Base-by-base conservation (phyloP, 148 eudicot species). In the Nyssa sinensis region DNA sequence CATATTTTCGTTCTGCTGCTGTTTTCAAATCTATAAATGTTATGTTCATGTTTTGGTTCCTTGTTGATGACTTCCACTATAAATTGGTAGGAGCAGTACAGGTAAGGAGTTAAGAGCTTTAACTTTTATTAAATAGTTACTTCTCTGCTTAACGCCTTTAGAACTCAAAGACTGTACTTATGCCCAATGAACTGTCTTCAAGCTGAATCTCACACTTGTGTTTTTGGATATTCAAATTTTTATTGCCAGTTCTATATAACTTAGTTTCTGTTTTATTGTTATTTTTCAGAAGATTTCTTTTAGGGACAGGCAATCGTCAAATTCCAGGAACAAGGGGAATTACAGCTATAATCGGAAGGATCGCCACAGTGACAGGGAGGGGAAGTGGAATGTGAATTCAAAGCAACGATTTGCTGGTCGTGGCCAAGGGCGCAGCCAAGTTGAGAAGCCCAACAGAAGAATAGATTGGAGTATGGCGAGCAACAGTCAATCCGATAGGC, bases 291-390 rank as follows among this genome's bases (percentile, higher is more conserved):
- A 85, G 75, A 67, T 57, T 58, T 9, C 62, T 44, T 24, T 72
- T n/a, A 75, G 78, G 77, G 91, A 86, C 34, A 70, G 77, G 66
- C 83, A 76, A 64, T 49, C 69, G 61, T 71, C 80, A 51, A 76
- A 55, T 66, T 34, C 78, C n/a, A 85, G 88, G 78, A 81, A 81
- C 61, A 81, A 67, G 73, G 91, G 81, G 39, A 85, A 80, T 57
- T 72, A 71, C 71, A 33, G 70, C 34, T 49, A 79, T 68, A 81
- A 85, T 62, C 75, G 88, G 72, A 84, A 72, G 32, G 87, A 86
- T 71, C 78, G 80, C 49, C 77, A 79, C 30, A 75, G 72, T 55
- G 86, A 83, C 55, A 81, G 83, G 78, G 89, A 83, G 76, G 71
- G 74, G 44, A 76, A 76, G 69, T 76, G 83, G 78, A 79, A 83